Base-by-base conservation (phyloP, 2,329 filamentous ascomycete species). In the Fusarium albidum region DNA sequence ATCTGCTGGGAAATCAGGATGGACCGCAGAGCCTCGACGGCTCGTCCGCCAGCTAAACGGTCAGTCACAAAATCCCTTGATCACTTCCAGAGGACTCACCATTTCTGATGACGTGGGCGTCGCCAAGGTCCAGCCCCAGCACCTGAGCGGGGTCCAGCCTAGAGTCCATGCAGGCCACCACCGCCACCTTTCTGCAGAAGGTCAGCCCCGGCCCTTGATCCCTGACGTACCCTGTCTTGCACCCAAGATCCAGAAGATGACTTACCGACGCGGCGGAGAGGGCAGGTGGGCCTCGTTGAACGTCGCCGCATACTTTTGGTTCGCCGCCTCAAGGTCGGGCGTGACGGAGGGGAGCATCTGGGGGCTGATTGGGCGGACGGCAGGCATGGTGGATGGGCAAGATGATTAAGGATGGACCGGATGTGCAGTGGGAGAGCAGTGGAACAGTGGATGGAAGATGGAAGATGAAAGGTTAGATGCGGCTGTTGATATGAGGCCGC, bases 81-180 rank as follows among this genome's bases (percentile, higher is more conserved):
- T n/a, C n/a, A n/a, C n/a, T n/a, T n/a, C n/a, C n/a, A n/a, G n/a
- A n/a, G 18, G 9, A 28, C 28, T 14, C 32, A 63, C 60, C 88
- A 61, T 92, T 93, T 52, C 90, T 85, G 54, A 92, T 88, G 27
- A 92, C 84, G 71, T 95, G 90, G 1, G 90, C 91, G 59, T 92
- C 89, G 33, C 91, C 90, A 0, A 90, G 85, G 64, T 94, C 65
- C 2, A 67, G 31, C 13, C 64, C 64, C 12, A 92, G 88, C 2
- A 88, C 88, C 11, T 82, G 76, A 4, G 84, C 81, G 0, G 90
- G 85, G 66, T 94, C 81, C 63, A 87, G 77, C 44, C 90, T 85
- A 6, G 91, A 88, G 67, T 95, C 90, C 90, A 95, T 95, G 73
- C 91, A 95, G 1, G 89, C 90, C 37, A 94, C 81, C 25, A 71